Base-by-base conservation (phyloP, 805 yeast species). In the Metschnikowia proteae region DNA sequence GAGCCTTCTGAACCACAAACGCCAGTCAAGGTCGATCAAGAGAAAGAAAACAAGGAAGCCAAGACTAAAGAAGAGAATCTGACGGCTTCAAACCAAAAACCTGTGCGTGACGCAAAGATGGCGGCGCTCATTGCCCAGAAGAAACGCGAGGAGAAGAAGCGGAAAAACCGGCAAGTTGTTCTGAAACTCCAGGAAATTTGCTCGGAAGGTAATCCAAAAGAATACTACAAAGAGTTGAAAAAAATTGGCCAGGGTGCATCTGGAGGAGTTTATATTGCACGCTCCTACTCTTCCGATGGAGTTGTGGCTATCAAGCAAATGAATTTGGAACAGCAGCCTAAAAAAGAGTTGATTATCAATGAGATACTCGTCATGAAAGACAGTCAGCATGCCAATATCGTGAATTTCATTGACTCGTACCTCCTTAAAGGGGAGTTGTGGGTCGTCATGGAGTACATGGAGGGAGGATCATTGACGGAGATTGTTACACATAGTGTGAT, bases 371-470 rank as follows among this genome's bases (percentile, higher is more conserved):
- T 57, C 32, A 57, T 57, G 60, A 57, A 57, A 46, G 60, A 53
- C 41, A 51, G 56, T 27, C 53, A 50, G 35, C 60, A 57, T 31
- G 53, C 58, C 3, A 57, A 57, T 46, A 57, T 57, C 29, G 60
- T 57, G 28, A 57, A 57, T 47, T 57, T 48, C 44, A 57, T 57
- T 30, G 60, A 57, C 38, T 50, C 55, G 13, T 57, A 52, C 31
- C 64, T 87, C 46, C 70, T 87, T 48, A 82, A 80, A 50, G 88
- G 87, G 39, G 90, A 86, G 57, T 74, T 94, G 47, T 94, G 99
- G 99, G 98, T 94, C 7, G 83, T 94, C 22, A 94, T 94, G 99
- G 99, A 94, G 68, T 94, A 88, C 64, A 94, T 94, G 99, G 97
- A 94, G 66, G 99, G 99, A 53, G 99, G 99, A 2, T 85, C 96